Evolutionary conservation across 2,329 filamentous ascomycete genomes (phyloP).

Genomic region (Fusarium globosum): DNA sequence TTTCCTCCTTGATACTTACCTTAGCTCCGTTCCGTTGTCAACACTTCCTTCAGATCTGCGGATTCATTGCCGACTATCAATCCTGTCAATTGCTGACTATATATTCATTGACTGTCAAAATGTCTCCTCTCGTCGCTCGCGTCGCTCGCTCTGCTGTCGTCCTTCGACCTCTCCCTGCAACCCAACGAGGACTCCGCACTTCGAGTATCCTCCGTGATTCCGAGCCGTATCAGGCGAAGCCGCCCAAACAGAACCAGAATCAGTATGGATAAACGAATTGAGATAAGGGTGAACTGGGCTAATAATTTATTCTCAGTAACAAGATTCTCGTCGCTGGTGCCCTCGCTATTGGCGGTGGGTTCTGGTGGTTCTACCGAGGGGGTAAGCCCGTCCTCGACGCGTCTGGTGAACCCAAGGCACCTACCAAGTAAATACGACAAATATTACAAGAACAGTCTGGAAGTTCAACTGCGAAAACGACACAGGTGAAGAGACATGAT

Average conservation of each 20-base stretch:
- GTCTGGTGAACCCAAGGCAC: conserved; percentile 12
- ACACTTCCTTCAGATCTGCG: conserved; percentile 12
- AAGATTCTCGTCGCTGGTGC: conserved; percentile 31
- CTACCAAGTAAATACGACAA: conserved; percentile 26
- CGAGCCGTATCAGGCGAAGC: conserved; percentile 32
- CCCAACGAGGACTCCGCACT: conserved; percentile 32
- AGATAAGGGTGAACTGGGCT: neutral
- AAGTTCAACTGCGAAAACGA: too few species aligned
- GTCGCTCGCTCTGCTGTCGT: conserved; percentile 20
- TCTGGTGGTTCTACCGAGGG: conserved; percentile 35
- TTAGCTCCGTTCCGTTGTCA: conserved; percentile 10
- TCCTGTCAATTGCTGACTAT: neutral
- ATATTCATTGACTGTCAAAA: neutral
- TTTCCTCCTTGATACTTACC: conserved; percentile 16
- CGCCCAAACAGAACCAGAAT: conserved; percentile 19
- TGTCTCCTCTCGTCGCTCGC: conserved; percentile 21
- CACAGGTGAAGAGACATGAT: neutral
- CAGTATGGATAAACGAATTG: conserved; percentile 6
- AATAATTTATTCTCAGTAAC: conserved; percentile 15
- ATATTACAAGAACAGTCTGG: neutral
- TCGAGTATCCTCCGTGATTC: conserved; percentile 29
- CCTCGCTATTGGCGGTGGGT: conserved; percentile 17
- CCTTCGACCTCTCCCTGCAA: conserved; percentile 30
- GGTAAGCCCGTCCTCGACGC: conserved; percentile 27
- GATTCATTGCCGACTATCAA: neutral